phyloP scores from a whole-genome alignment of 371 early-diverging fungal species.

The Capniomyces stellatus region DNA sequence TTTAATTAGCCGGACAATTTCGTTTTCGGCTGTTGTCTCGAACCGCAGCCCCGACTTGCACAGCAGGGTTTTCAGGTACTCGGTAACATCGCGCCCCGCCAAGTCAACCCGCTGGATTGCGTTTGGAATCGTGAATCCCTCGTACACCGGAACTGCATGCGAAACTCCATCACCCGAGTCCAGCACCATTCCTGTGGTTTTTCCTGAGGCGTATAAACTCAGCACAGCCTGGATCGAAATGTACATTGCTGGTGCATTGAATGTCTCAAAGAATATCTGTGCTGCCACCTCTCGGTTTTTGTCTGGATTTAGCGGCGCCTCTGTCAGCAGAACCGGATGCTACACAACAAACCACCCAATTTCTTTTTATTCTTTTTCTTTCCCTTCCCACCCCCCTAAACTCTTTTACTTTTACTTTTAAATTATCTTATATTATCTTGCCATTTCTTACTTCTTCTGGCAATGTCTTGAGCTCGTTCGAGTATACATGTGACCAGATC shows the following conservation, averaged over 20 bases:
- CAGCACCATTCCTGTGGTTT: conserved; percentile 88
- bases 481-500: conserved; percentile 89
- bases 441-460: conserved; percentile 66
- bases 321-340: conserved; percentile 91
- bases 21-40: conserved; percentile 80
- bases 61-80: conserved; percentile 65
- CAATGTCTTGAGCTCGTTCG: conserved; percentile 80
- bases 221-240: conserved; percentile 90
- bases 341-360: conserved; percentile 19
- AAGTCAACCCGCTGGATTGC: conserved; percentile 82
- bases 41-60: conserved; percentile 74
- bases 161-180: conserved; percentile 91
- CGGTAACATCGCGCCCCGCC: conserved; percentile 87
- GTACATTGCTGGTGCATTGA: conserved; percentile 88
- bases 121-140: conserved; percentile 88
- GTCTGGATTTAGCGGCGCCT: conserved; percentile 84
- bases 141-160: conserved; percentile 87
- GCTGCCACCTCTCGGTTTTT: conserved; percentile 77
- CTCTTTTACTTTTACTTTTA: conserved; percentile 2
- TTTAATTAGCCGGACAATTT: conserved; percentile 84
- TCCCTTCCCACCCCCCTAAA: not conserved
- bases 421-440: no score
- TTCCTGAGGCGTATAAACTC: conserved; percentile 80
- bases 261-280: conserved; percentile 93
- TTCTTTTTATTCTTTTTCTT: no score